Evolutionary conservation across 331 rosid genomes (phyloP).

Genomic region (Phaseolus coccineus): DNA sequence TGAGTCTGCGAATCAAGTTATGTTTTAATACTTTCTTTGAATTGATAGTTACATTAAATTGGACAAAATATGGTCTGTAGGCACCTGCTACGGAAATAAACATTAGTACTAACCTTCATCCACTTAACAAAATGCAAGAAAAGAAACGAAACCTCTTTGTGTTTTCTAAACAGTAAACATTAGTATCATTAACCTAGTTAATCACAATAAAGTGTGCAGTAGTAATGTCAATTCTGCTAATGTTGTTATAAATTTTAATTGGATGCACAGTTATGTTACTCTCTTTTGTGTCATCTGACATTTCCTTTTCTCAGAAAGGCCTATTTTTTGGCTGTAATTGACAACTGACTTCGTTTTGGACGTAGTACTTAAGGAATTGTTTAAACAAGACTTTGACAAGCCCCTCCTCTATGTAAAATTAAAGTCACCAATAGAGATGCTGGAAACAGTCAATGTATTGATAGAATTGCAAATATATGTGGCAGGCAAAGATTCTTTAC

Average conservation of each 20-base stretch:
- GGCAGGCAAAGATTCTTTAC: slow-evolving; percentile 94
- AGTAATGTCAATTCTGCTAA: slow-evolving; percentile 23
- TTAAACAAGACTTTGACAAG: neutral
- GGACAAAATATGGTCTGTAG: neutral
- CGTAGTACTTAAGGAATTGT: neutral
- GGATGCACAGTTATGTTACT: neutral
- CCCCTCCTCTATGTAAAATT: neutral
- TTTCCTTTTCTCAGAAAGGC: slow-evolving; percentile 11
- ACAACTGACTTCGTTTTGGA: slow-evolving; percentile 15
- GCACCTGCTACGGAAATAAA: neutral
- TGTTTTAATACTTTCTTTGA: slow-evolving; percentile 17
- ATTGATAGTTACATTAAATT: neutral
- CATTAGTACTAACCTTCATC: neutral
- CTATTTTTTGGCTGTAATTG: slow-evolving; percentile 9
- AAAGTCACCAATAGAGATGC: slow-evolving; percentile 8
- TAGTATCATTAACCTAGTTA: slow-evolving; percentile 10
- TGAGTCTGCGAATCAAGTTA: slow-evolving; percentile 21
- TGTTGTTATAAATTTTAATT: slow-evolving; percentile 10
- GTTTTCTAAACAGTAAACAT: slow-evolving; percentile 20
- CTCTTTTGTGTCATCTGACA: neutral
- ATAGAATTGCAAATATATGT: slow-evolving; percentile 41
- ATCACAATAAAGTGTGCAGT: slow-evolving; percentile 20
- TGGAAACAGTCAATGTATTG: slow-evolving; percentile 35
- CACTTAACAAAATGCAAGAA: slow-evolving; percentile 22
- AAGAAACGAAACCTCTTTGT: slow-evolving; percentile 31